Base-by-base conservation (phyloP, 2,329 filamentous ascomycete genomes). In the Lachnellula willkommii region DNA sequence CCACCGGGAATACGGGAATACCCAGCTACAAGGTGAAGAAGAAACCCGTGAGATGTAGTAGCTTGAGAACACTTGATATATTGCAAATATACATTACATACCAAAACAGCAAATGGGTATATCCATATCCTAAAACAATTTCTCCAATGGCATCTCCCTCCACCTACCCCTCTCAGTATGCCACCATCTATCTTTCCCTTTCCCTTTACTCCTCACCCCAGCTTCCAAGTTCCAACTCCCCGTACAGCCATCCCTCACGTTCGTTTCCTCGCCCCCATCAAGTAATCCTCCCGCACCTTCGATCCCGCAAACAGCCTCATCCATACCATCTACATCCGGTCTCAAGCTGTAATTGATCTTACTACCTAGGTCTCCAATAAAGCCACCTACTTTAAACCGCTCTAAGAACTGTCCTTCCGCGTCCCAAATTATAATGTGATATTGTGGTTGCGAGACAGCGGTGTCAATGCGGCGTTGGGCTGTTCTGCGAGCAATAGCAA, bases 401-500 rank as follows among this genome's bases (percentile, higher is more conserved):
- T 84, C 78, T 1, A 82, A 63, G 1, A 70, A 69, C 1, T 81
- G 81, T 14, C 77, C 69, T 1, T 74, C 69, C 36, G 71, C 69
- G 52, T 72, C 68, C 58, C 66, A 69, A 1, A 90, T 77, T 11
- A 82, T 78, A 37, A 90, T 75, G 7, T 76, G 75, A 66, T 85
- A 85, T 15, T 77, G 74, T 1, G 83, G 82, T 1, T 72, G 65
- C 24, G 73, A 72, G 22, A 77, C 75, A 0, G 84, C 83, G 20
- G 77, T 75, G 39, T 88, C 80, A 22, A 89, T 77, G 1, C 87
- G 78, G 0, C 77, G 71, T 67, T 91, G 87, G 0, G 88, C 88
- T 15, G 82, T 79, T 6, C 84, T 73, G 0, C 87, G 81, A 1
- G 85, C 72, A 65, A 53, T 73, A 69, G 15, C 82, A 26, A 68